A percentile compares a stretch with the other conserved stretches of the same genome.
Evolutionary conservation across 331 rosid species (phyloP).

Genomic region (Arachis monticola): DNA sequence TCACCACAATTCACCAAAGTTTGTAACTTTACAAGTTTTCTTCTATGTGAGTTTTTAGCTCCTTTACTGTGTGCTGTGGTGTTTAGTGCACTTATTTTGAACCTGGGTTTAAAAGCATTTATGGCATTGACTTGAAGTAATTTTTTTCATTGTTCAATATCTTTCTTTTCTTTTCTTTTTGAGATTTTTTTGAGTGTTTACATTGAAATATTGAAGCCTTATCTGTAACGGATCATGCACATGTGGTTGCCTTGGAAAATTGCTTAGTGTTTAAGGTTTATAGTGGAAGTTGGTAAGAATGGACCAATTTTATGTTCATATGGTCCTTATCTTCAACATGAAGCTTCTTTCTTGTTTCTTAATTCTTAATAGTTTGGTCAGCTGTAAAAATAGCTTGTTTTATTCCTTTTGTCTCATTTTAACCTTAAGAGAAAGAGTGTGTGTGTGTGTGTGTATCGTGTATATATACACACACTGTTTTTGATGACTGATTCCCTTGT

Average conservation of each 20-base stretch:
- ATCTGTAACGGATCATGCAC: constrained; percentile 36
- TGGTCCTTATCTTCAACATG: constrained; percentile 59
- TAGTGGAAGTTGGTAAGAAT: constrained; percentile 74
- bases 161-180: background rate
- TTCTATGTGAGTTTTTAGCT: background rate
- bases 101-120: constrained; percentile 46
- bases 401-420: constrained; percentile 50
- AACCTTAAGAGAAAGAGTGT: constrained; percentile 7
- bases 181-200: constrained; percentile 29
- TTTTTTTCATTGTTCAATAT: constrained; percentile 2
- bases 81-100: constrained; percentile 32
- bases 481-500: constrained; percentile 47
- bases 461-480: constrained; percentile 27
- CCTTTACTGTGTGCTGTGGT: constrained; percentile 29
- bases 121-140: constrained; percentile 51
- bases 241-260: constrained; percentile 49
- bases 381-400: constrained; percentile 51
- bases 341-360: constrained; percentile 57
- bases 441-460: background rate
- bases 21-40: constrained; percentile 13
- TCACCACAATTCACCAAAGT: background rate
- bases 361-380: constrained; percentile 58
- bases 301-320: constrained; percentile 65
- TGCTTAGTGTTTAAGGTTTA: constrained; percentile 80
- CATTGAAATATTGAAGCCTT: constrained; percentile 46